Conservation (phyloP, 768 basidiomycete species). For the Gloeophyllum trabeum region DNA sequence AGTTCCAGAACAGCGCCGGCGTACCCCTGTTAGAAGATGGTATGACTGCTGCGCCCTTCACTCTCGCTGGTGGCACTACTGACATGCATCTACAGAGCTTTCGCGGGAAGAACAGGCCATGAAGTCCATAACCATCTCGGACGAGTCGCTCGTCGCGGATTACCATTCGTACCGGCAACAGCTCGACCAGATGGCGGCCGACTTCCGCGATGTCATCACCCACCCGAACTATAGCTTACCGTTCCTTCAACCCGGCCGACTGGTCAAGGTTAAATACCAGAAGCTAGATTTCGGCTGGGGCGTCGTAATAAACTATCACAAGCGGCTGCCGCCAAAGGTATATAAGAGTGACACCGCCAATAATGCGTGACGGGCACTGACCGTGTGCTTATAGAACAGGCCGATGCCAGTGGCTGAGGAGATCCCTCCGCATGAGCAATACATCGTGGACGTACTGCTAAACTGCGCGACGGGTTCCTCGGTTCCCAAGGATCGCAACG, state of each 20-base stretch:
- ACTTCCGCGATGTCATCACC: constrained; percentile 87
- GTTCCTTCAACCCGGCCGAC: constrained; percentile 84
- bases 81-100: constrained; percentile 45
- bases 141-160: constrained; percentile 74
- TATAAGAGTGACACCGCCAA: constrained; percentile 4
- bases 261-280: constrained; percentile 85
- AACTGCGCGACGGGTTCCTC: constrained; percentile 58
- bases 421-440: constrained; percentile 76
- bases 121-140: constrained; percentile 58
- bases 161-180: constrained; percentile 94
- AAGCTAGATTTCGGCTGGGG: constrained; percentile 96
- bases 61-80: neutral
- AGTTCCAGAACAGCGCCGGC: constrained; percentile 92
- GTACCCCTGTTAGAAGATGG: constrained; percentile 80
- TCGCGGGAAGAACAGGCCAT: constrained; percentile 57
- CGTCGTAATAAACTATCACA: constrained; percentile 84
- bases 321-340: constrained; percentile 76
- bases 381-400: constrained; percentile 32
- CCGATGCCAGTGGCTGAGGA: constrained; percentile 61
- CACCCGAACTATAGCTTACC: constrained; percentile 94
- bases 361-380: neutral
- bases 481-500: constrained; percentile 45
- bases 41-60: constrained; percentile 18
- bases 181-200: constrained; percentile 77
- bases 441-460: constrained; percentile 86